phyloP scores from a whole-genome alignment of 805 yeast genomes.

The Yamadazyma kitorensis region DNA sequence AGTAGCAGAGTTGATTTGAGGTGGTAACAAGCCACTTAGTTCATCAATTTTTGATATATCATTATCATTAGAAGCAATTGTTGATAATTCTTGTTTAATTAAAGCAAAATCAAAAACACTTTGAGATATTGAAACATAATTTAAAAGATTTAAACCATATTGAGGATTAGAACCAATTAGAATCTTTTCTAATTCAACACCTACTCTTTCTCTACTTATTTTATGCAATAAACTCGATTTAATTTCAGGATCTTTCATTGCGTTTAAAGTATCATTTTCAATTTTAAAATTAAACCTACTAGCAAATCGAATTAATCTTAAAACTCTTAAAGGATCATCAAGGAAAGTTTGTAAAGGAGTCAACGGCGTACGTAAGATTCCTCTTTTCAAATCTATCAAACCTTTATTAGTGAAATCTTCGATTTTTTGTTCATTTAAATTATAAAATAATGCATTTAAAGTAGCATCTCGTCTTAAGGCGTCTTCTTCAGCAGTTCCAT shows the following conservation, averaged over 20 bases:
- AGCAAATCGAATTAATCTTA: slow-evolving; percentile 84
- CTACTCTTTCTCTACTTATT: slow-evolving; percentile 87
- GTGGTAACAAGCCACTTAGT: neutral
- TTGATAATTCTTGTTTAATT: slow-evolving; percentile 1
- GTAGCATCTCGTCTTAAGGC: slow-evolving; percentile 95
- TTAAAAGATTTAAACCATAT: slow-evolving; percentile 60
- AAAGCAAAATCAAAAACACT: slow-evolving; percentile 47
- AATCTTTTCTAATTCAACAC: slow-evolving; percentile 78
- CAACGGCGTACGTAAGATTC: slow-evolving; percentile 83
- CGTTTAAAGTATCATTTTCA: slow-evolving; percentile 53
- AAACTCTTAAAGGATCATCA: slow-evolving; percentile 91
- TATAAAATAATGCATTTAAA: slow-evolving; percentile 86
- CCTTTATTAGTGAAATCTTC: slow-evolving; percentile 88
- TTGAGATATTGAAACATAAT: slow-evolving; percentile 51
- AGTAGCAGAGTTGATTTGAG: slow-evolving; percentile 18
- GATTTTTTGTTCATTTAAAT: slow-evolving; percentile 60
- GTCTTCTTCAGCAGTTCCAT: slow-evolving; percentile 91
- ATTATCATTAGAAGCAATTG: neutral
- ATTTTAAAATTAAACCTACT: slow-evolving; percentile 68
- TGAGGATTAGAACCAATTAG: slow-evolving; percentile 61
- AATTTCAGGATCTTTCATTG: slow-evolving; percentile 64
- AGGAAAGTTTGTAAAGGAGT: slow-evolving; percentile 80
- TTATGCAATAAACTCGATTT: slow-evolving; percentile 60
- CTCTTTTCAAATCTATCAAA: slow-evolving; percentile 61
- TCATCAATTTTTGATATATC: neutral